Percentiles rank a stretch among this genome's conserved stretches.
phyloP scores from a whole-genome alignment of 805 yeast species.

The Kodamaea lidongshanica region DNA sequence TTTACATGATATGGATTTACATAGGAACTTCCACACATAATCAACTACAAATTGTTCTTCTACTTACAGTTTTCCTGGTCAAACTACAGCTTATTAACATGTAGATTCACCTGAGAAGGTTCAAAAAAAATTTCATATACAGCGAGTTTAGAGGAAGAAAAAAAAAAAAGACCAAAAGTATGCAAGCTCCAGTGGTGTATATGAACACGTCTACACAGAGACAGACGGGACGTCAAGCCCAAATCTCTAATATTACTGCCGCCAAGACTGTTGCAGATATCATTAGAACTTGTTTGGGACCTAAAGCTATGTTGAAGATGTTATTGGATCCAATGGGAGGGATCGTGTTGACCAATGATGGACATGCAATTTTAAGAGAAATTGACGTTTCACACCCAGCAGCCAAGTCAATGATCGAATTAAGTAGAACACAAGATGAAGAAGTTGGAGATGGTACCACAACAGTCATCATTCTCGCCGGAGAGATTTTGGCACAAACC shows the following conservation, averaged over 20 bases:
- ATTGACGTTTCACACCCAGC: slow-evolving; percentile 98
- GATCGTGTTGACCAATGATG: slow-evolving; percentile 93
- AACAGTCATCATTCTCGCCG: slow-evolving; percentile 92
- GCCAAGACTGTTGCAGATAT: slow-evolving; percentile 99
- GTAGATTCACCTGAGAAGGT: no score
- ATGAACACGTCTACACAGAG: slow-evolving; percentile 80
- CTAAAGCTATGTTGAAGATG: slow-evolving; percentile 98
- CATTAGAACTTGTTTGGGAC: slow-evolving; percentile 96
- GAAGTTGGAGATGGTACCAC: slow-evolving; percentile 99
- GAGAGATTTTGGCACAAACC: slow-evolving; percentile 92
- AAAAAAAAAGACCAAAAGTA: no score
- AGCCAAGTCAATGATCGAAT: slow-evolving; percentile 96
- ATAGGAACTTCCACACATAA: no score
- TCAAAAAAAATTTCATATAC: no score
- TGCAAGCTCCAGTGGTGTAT: slow-evolving; percentile 46
- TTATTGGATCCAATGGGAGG: slow-evolving; percentile 95
- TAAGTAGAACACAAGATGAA: slow-evolving; percentile 95
- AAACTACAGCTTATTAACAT: no score
- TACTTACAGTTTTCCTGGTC: no score
- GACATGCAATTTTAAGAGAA: slow-evolving; percentile 96
- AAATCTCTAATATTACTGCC: slow-evolving; percentile 92
- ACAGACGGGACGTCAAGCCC: slow-evolving; percentile 96
- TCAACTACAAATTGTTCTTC: no score
- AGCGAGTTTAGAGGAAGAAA: no score
- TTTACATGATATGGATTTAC: no score